These are phyloP conservation scores for Zasmidium cellare DNA, from an alignment of 2,329 filamentous ascomycete genomes.

Conservation along the genomic window DNA sequence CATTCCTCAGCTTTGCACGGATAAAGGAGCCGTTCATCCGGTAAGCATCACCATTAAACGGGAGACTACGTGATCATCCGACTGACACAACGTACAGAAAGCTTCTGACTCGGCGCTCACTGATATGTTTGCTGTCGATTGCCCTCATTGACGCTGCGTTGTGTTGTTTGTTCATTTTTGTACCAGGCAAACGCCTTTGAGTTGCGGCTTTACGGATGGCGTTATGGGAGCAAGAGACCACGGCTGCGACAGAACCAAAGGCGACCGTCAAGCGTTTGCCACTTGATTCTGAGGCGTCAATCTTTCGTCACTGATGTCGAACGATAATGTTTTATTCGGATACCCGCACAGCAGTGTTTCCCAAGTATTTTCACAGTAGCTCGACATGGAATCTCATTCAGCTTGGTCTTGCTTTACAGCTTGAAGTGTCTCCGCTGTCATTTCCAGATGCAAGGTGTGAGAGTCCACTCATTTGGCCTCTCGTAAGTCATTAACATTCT, in stretches of 20 bases:
- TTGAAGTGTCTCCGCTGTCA: no score
- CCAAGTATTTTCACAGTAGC: no score
- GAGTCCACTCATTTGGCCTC: no score
- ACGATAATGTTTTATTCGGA: neutral
- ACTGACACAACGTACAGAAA: constrained; percentile 48
- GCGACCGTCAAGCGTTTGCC: neutral
- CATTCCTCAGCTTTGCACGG: constrained; percentile 84
- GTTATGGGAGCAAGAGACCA: neutral
- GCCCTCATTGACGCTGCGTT: constrained; percentile 76
- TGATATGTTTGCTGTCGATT: constrained; percentile 78
- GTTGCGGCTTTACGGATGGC: neutral
- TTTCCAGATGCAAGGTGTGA: no score
- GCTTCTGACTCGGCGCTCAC: constrained; percentile 77
- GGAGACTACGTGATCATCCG: neutral
- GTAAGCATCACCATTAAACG: constrained; percentile 18
- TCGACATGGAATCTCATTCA: neutral
- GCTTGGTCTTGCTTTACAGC: no score
- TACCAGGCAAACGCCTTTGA: constrained; percentile 80
- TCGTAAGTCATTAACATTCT: neutral
- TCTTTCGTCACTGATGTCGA: neutral
- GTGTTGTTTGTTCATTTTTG: constrained; percentile 88
- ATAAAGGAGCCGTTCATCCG: constrained; percentile 88
- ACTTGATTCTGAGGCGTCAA: neutral
- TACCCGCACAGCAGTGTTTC: neutral
- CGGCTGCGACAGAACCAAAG: neutral